A percentile compares a stretch with the other conserved stretches of the same genome.
These are phyloP conservation scores for Amanita polypyramis DNA, from an alignment of 768 basidiomycete genomes.

Conservation along the genomic window DNA sequence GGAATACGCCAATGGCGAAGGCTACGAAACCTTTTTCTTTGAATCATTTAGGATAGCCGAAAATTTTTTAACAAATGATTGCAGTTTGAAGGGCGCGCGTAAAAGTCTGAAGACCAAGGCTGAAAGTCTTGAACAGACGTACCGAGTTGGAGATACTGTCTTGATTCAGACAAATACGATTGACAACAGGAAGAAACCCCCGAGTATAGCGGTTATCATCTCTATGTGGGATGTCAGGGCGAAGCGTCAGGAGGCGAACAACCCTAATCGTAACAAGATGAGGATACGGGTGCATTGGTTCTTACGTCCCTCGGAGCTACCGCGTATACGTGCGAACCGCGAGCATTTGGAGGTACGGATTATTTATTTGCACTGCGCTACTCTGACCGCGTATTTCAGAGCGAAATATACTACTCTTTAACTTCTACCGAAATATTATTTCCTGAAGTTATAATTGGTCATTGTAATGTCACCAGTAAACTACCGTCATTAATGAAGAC, in stretches of 20 bases:
- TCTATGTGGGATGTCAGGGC: constrained; percentile 52
- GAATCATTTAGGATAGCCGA: constrained; percentile 21
- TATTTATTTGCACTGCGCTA: neutral
- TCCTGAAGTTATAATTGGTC: constrained; percentile 40
- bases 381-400: constrained; percentile 29
- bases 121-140: constrained; percentile 19
- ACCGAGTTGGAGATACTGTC: constrained; percentile 57
- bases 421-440: constrained; percentile 34
- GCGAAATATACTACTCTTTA: constrained; percentile 67
- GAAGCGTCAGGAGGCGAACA: constrained; percentile 19
- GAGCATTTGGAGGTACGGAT: constrained; percentile 45
- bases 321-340: constrained; percentile 47
- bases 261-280: constrained; percentile 25
- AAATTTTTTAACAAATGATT: constrained; percentile 16
- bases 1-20: constrained; percentile 11
- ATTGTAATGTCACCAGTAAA: constrained; percentile 35
- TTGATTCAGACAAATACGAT: constrained; percentile 41
- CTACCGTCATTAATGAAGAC: constrained; percentile 8
- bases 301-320: constrained; percentile 51
- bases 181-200: constrained; percentile 28
- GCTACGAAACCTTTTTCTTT: constrained; percentile 26
- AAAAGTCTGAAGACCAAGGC: constrained; percentile 8
- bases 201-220: constrained; percentile 61
- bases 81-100: constrained; percentile 14
- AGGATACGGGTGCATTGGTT: constrained; percentile 70